phyloP scores from a whole-genome alignment of 169 alveolate species.

The Cryptosporidium xiaoi region DNA sequence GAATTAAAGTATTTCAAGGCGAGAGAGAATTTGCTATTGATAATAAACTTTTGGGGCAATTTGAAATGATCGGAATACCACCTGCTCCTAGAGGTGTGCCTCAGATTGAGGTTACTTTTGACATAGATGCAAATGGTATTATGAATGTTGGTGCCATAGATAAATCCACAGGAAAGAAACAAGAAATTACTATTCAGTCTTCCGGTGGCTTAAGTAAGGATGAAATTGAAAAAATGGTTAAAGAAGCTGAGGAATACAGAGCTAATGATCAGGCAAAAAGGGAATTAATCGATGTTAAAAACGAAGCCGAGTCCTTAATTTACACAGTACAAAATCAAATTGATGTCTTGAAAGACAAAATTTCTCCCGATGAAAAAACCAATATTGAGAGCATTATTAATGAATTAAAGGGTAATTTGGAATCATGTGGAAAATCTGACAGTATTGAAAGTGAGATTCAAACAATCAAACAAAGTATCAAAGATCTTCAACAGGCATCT shows the following conservation, averaged over 20 bases:
- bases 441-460: conserved; percentile 8
- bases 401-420: conserved; percentile 4
- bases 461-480: neutral
- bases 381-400: conserved; percentile 10
- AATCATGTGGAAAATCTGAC: conserved; percentile 1
- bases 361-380: conserved; percentile 18
- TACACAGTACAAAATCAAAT: conserved; percentile 90
- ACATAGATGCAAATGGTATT: conserved; percentile 98
- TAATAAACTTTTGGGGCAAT: conserved; percentile 97
- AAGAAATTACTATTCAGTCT: conserved; percentile 95
- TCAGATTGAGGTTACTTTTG: conserved; percentile 95
- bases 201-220: conserved; percentile 95
- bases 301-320: conserved; percentile 92
- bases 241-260: conserved; percentile 95
- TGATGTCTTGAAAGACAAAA: neutral
- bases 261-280: conserved; percentile 94
- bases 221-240: conserved; percentile 96
- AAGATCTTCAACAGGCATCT: conserved; percentile 49
- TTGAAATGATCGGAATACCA: conserved; percentile 97
- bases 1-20: conserved; percentile 98
- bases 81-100: conserved; percentile 98
- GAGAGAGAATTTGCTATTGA: conserved; percentile 98
- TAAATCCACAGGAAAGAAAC: conserved; percentile 96
- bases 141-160: conserved; percentile 97
- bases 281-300: conserved; percentile 92